These are phyloP conservation scores for Fagus sylvatica DNA, from an alignment of 306 rosid genomes.

Conservation along the genomic window DNA sequence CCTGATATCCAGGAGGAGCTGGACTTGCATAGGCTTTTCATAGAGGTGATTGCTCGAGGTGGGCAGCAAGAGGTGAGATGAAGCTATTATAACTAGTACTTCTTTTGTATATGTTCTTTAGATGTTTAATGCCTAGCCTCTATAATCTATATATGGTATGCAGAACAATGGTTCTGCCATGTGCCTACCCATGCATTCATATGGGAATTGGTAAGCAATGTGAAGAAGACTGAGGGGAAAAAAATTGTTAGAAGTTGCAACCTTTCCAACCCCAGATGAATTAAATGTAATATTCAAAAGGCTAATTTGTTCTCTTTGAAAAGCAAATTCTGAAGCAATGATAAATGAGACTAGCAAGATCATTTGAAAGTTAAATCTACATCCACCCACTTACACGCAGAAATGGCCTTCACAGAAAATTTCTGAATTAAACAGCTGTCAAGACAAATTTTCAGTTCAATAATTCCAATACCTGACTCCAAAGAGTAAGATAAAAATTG, in stretches of 20 bases:
- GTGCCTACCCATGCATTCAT: too few species aligned
- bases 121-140: too few species aligned
- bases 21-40: neutral
- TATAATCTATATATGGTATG: too few species aligned
- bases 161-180: too few species aligned
- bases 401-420: neutral
- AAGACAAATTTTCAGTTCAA: neutral
- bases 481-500: neutral
- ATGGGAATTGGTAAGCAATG: too few species aligned
- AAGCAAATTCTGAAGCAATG: neutral
- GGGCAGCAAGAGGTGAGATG: neutral
- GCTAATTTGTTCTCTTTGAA: neutral
- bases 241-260: neutral
- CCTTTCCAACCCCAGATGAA: neutral
- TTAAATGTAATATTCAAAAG: neutral
- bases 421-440: neutral
- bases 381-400: neutral
- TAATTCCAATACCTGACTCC: neutral
- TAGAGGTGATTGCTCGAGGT: neutral
- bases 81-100: neutral
- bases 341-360: too few species aligned
- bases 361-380: neutral
- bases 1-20: neutral
- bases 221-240: too few species aligned
- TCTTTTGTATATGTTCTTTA: too few species aligned